Percentiles rank a stretch among this genome's conserved stretches.
Evolutionary conservation across 2,329 filamentous ascomycete species (phyloP).

Genomic region (Cladosporium sp.): DNA sequence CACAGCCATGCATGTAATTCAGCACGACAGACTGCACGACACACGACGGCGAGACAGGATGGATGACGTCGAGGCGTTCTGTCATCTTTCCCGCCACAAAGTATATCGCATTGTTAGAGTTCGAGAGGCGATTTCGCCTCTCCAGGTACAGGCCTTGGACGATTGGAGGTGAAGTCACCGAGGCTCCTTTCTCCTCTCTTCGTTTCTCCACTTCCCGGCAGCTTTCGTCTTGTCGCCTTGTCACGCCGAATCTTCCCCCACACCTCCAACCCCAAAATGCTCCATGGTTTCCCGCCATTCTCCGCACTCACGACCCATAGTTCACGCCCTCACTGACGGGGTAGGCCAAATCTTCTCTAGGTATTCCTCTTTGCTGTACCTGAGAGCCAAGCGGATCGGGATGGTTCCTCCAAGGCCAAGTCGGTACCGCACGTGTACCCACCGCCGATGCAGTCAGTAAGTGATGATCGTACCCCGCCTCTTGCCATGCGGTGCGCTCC

Average conservation of each 20-base stretch:
- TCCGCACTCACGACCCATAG: too few species aligned
- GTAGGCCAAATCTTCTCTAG: too few species aligned
- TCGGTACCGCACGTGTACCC: background rate
- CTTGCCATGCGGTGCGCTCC: background rate
- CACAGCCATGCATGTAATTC: too few species aligned
- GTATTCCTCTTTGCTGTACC: too few species aligned
- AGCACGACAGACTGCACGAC: background rate
- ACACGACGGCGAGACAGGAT: background rate
- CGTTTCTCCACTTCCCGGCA: too few species aligned
- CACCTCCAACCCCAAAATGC: background rate
- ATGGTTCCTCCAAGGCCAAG: conserved; percentile 5
- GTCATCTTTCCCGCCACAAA: background rate
- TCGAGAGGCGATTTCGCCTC: background rate
- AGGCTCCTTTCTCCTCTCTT: background rate
- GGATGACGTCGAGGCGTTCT: background rate
- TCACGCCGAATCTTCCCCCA: too few species aligned
- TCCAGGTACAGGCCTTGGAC: background rate
- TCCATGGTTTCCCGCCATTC: background rate
- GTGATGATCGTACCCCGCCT: conserved; percentile 6
- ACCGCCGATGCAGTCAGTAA: background rate
- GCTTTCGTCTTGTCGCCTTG: too few species aligned
- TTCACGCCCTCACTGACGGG: too few species aligned
- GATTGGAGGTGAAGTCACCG: background rate
- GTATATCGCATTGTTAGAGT: background rate
- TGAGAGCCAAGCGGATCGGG: conserved; percentile 11